Percentiles rank a stretch among this genome's conserved stretches.
phyloP scores from a whole-genome alignment of 2,329 filamentous ascomycete species.

The Zymoseptoria crescenta region DNA sequence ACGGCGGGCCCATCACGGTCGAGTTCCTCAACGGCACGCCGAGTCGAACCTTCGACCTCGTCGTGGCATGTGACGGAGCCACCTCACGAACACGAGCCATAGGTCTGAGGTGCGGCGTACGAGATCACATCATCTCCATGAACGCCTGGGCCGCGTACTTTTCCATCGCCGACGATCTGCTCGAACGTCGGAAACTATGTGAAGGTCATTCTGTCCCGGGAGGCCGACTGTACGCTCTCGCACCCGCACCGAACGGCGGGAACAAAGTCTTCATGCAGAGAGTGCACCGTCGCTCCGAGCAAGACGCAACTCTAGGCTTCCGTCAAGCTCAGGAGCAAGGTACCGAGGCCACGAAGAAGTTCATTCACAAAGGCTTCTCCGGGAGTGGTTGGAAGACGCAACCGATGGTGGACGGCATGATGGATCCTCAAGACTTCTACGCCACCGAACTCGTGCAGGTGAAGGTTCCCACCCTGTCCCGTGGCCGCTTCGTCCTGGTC shows the following conservation, averaged over 20 bases:
- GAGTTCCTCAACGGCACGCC: constrained; percentile 35
- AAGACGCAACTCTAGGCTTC: constrained; percentile 29
- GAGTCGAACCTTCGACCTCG: constrained; percentile 38
- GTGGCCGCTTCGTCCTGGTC: constrained; percentile 32
- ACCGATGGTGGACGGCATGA: constrained; percentile 15
- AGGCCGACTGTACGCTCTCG: constrained; percentile 34
- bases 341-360: constrained; percentile 29
- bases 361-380: constrained; percentile 18
- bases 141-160: constrained; percentile 40
- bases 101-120: constrained; percentile 34
- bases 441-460: constrained; percentile 29
- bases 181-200: constrained; percentile 33
- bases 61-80: constrained; percentile 44
- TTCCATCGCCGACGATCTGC: constrained; percentile 33
- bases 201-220: constrained; percentile 32
- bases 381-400: constrained; percentile 18
- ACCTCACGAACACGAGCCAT: constrained; percentile 42
- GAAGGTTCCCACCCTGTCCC: constrained; percentile 25
- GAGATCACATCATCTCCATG: constrained; percentile 32
- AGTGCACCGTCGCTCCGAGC: constrained; percentile 26
- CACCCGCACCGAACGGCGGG: constrained; percentile 27
- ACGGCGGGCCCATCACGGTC: constrained; percentile 32
- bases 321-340: constrained; percentile 35
- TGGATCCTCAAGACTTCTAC: constrained; percentile 20
- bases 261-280: constrained; percentile 32